phyloP scores from a whole-genome alignment of 2,329 filamentous ascomycete genomes.

The Fusarium caatingaense region DNA sequence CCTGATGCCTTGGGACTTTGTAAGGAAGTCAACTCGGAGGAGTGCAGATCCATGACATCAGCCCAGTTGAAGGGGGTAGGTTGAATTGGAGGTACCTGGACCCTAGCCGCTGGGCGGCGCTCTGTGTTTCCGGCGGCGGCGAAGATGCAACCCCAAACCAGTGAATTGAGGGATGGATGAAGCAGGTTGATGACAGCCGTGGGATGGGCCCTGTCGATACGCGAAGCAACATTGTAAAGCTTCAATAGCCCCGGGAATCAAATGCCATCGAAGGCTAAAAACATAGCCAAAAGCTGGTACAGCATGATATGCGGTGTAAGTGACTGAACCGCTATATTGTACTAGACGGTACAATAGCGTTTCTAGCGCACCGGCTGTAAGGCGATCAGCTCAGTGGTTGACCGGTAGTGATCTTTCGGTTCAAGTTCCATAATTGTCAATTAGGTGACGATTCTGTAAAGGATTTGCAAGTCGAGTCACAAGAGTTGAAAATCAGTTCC shows the following conservation, averaged over 20 bases:
- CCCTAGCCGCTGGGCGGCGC: constrained; percentile 33
- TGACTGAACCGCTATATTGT: constrained; percentile 1
- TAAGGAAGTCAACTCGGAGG: constrained; percentile 31
- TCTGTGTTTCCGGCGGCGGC: constrained; percentile 29
- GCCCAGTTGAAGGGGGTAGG: constrained; percentile 32
- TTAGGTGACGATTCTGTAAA: constrained; percentile 25
- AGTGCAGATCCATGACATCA: constrained; percentile 52
- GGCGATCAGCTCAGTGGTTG: constrained; percentile 24
- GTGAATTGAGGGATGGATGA: constrained; percentile 11
- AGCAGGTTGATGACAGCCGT: constrained; percentile 9
- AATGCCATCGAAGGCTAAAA: constrained; percentile 9
- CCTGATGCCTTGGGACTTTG: constrained; percentile 11
- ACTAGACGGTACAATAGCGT: constrained; percentile 14
- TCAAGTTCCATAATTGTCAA: constrained; percentile 16
- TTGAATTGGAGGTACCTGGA: constrained; percentile 17
- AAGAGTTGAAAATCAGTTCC: constrained; percentile 34
- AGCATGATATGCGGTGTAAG: constrained; percentile 29
- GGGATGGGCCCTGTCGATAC: constrained; percentile 12
- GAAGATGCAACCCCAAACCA: constrained; percentile 23
- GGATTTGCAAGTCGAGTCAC: constrained; percentile 31
- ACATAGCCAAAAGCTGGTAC: neutral
- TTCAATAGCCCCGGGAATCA: neutral
- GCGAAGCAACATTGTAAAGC: constrained; percentile 24
- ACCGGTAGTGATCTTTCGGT: constrained; percentile 17
- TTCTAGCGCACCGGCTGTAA: constrained; percentile 6